phyloP scores from a whole-genome alignment of 73 alveolate genomes.

The Paramecium octaurelia region DNA sequence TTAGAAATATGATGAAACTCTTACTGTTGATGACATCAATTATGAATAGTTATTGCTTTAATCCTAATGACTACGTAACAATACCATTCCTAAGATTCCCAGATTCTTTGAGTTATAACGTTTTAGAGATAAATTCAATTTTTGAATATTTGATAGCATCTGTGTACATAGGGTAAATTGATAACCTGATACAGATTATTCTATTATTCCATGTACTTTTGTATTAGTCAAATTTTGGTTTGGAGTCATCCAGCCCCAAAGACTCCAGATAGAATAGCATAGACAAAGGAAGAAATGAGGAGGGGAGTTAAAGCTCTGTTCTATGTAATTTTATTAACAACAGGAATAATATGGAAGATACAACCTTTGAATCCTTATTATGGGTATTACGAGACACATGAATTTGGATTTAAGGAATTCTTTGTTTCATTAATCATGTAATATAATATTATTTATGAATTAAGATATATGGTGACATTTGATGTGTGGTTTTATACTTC shows the following conservation, averaged over 20 bases:
- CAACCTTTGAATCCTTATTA: conserved; percentile 23
- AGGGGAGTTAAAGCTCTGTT: conserved; percentile 50
- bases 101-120: not conserved
- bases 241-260: not conserved
- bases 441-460: not conserved
- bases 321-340: conserved; percentile 9
- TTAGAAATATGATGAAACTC: not conserved
- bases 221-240: not conserved
- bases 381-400: conserved; percentile 52
- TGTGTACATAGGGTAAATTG: conserved; percentile 4
- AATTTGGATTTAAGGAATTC: conserved; percentile 35
- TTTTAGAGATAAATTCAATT: not conserved
- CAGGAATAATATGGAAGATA: conserved; percentile 46
- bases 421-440: not conserved
- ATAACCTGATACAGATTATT: not conserved
- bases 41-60: not conserved
- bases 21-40: not conserved
- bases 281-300: conserved; percentile 17
- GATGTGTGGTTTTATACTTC: conserved; percentile 55
- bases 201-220: not conserved
- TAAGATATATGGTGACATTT: conserved; percentile 46
- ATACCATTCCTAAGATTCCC: not conserved
- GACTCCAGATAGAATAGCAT: not conserved
- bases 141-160: conserved; percentile 2
- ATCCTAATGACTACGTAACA: not conserved